Evolutionary conservation across 106 monocot genomes (phyloP).

Genomic region (Hemerocallis citrina): DNA sequence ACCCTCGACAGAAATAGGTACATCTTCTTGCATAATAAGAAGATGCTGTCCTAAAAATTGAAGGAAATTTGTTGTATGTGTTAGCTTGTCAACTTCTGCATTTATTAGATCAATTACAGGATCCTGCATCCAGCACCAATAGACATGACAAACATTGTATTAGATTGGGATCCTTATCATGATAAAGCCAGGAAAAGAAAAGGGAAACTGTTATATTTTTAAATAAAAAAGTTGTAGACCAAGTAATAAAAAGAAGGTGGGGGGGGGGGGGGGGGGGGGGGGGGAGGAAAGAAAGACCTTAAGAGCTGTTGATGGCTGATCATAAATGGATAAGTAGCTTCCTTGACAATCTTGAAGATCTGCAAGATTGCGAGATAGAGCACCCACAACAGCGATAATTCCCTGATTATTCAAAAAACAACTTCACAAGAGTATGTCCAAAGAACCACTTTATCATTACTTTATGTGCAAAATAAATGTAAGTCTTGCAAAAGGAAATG

Average conservation of each 20-base stretch:
- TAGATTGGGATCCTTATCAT: background rate
- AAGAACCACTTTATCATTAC: background rate
- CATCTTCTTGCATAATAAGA: slow-evolving; percentile 70
- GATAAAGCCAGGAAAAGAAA: background rate
- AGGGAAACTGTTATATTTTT: too few relatives aligned
- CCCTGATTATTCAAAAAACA: slow-evolving; percentile 35
- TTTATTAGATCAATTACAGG: slow-evolving; percentile 80
- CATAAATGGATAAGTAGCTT: slow-evolving; percentile 77
- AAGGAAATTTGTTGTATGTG: slow-evolving; percentile 70
- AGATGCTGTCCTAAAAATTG: slow-evolving; percentile 81
- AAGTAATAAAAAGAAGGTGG: background rate
- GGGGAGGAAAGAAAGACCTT: too few relatives aligned
- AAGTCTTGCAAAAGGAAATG: background rate
- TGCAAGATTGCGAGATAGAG: slow-evolving; percentile 80
- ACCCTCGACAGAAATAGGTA: slow-evolving; percentile 36
- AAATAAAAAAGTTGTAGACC: background rate
- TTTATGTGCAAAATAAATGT: background rate
- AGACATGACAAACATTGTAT: background rate
- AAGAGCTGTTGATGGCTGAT: slow-evolving; percentile 54
- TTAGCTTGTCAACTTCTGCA: slow-evolving; percentile 64
- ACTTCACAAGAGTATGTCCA: background rate
- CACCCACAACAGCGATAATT: slow-evolving; percentile 84
- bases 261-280: too few relatives aligned
- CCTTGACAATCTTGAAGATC: slow-evolving; percentile 74
- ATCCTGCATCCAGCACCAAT: slow-evolving; percentile 38